Evolutionary conservation across 2,329 filamentous ascomycete genomes (phyloP), one percentile per base, ranked within the genome.

Genomic region (Nectriaceae sp.): DNA sequence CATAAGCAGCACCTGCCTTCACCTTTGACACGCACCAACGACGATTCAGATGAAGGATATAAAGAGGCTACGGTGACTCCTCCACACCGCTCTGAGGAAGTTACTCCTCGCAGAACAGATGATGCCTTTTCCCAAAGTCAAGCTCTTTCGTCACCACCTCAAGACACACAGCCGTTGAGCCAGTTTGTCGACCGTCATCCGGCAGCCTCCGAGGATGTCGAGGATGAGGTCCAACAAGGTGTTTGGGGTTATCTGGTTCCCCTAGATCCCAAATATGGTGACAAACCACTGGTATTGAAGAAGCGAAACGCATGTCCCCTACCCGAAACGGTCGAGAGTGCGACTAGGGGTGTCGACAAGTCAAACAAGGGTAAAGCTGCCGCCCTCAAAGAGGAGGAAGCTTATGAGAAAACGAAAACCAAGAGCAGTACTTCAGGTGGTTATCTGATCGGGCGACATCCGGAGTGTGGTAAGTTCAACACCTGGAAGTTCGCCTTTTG

Each of bases 171-270:
- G 56, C 75, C 75, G 62, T 84, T 90, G 37, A 72, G 69, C 50
- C 94, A 99, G 71, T 89, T 88, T 62, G 73, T 89, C 31, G 85
- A 90, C 56, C 85, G 88, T 3, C 83, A 90, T 21, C 75, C 82
- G 49, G 80, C 83, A 21, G 79, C 93, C 40, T 85, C 85, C 11
- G 89, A 92, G 54, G 90, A 96, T 47, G 89, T 95, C 4, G 83
- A 92, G 54, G 89, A 96, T 65, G 91, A 96, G 71, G 83, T 76
- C 52, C 78, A 82, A 39, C 89, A 96, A 66, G 90, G 90, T 8
- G 90, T 97, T 1, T 99, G 94, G 94, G 95, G 95, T 11, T 99
- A 97, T 63, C 76, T 99, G 4, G 83, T 96, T 45, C 90, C 93
- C 2, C 74, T 96, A 20, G 86, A 93, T 63, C 79, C 81, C 44